Conservation (phyloP, 139 green algal genomes). For the Tetraselmis striata region DNA sequence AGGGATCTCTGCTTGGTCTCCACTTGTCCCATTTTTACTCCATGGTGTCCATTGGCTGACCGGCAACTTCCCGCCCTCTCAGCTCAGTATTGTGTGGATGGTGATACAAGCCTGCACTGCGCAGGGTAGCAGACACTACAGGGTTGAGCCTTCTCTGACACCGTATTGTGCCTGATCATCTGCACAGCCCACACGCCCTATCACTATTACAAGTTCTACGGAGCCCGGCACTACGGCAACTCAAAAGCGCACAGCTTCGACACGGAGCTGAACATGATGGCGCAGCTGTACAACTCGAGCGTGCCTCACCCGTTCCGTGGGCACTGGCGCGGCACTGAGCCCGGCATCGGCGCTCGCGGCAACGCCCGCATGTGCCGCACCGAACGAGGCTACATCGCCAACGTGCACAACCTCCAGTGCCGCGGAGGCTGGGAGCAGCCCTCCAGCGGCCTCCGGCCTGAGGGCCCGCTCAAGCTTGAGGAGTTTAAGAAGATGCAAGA, state of each 20-base stretch:
- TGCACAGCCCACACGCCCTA: background rate
- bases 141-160: no score
- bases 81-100: no score
- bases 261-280: conserved; percentile 2
- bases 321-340: background rate
- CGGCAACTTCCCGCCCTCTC: no score
- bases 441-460: background rate
- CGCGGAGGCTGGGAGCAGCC: background rate
- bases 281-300: background rate
- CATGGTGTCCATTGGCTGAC: no score
- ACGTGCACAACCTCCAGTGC: background rate
- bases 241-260: conserved; percentile 1
- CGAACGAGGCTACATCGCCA: background rate
- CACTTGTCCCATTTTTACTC: no score
- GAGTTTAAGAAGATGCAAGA: background rate
- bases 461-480: background rate
- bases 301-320: background rate
- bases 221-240: background rate
- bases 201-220: background rate
- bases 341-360: no score
- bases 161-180: no score
- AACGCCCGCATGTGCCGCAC: background rate
- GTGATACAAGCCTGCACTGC: no score
- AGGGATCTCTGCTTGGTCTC: no score
- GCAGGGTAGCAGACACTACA: no score